Evolutionary conservation across 352 stramenopile species (phyloP), one percentile per base, ranked within the genome.

Genomic region (Pythium sukuiense): DNA sequence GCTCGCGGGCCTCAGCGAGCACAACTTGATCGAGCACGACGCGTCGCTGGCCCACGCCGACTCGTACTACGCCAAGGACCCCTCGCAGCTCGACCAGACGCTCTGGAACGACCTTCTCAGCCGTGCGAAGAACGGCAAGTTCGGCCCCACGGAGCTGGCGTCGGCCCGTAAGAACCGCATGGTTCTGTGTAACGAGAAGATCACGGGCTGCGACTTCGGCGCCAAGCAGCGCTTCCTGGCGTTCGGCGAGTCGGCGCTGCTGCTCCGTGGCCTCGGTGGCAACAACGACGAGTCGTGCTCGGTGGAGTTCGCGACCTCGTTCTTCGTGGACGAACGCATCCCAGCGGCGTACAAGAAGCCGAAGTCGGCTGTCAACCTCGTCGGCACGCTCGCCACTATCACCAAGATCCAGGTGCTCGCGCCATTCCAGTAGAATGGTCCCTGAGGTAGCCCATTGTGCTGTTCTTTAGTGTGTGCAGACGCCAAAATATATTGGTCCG

Each of bases 21-120:
- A 77, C 59, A 59, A 62, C 5, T 56, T 67, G 53, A 71, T 75
- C 30, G 79, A 85, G 58, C 79, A 83, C 59, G 79, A 88, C 45
- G 57, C 57, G 2, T 63, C 57, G 43, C 30, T 63, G 3, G 45
- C 48, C 43, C 57, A 63, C 45, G 59, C 65, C 0, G 76, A 85
- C 57, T 65, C 65, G 12, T 72, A 75, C 58, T 72, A 69, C 35
- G 79, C 69, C 32, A 39, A 49, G 33, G 70, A 84, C 66, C 73
- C 76, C 3, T 69, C 70, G 55, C n/a, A 27, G 16, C 61, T 63
- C 14, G 69, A 76, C 59, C 41, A 55, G 24, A 52, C 39, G 6
- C 59, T 87, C 39, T 63, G 66, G 26, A 58, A 72, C 37, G 69
- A 77, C 33, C 29, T 77, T 18, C 67, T 84, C 37, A 60, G 20